Conservation (phyloP, 2,329 filamentous ascomycete species). For the Xylariaceae sp. region DNA sequence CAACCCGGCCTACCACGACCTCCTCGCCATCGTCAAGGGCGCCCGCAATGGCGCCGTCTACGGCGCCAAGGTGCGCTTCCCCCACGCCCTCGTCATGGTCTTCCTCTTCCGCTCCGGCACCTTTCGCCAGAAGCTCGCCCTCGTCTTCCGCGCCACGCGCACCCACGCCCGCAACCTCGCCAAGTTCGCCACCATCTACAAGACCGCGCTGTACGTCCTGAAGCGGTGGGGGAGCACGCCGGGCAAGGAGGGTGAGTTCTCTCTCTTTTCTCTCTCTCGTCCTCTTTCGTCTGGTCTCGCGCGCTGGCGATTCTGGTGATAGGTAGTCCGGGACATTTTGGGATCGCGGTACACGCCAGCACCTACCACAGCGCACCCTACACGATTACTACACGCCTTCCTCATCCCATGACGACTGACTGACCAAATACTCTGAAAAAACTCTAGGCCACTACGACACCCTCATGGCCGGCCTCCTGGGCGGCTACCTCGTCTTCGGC, state of each 20-base stretch:
- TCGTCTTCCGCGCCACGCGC: conserved; percentile 80
- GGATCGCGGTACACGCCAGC: too few species aligned
- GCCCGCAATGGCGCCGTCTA: conserved; percentile 97
- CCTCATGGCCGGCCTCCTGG: conserved; percentile 81
- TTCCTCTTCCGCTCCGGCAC: conserved; percentile 92
- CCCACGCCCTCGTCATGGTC: conserved; percentile 97
- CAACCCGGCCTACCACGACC: conserved; percentile 79
- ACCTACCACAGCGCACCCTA: too few species aligned
- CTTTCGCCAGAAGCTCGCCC: conserved; percentile 70
- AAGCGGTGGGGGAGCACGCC: conserved; percentile 55
- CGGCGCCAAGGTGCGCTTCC: conserved; percentile 95
- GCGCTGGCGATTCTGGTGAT: too few species aligned
- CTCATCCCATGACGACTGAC: neutral
- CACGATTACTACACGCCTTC: neutral
- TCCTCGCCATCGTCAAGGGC: conserved; percentile 83
- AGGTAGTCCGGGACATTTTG: too few species aligned
- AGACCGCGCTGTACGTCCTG: conserved; percentile 71
- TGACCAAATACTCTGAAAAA: too few species aligned
- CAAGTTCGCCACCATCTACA: conserved; percentile 88
- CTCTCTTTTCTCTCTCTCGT: neutral
- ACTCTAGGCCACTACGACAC: conserved; percentile 68
- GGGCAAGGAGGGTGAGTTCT: conserved; percentile 51
- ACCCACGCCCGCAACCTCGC: conserved; percentile 91
- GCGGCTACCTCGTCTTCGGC: conserved; percentile 92
- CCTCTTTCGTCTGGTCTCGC: too few species aligned